A percentile compares a stretch with the other conserved stretches of the same genome.
Conservation (phyloP, 495 filamentous ascomycete genomes). For the Penicillium maclennaniae region DNA sequence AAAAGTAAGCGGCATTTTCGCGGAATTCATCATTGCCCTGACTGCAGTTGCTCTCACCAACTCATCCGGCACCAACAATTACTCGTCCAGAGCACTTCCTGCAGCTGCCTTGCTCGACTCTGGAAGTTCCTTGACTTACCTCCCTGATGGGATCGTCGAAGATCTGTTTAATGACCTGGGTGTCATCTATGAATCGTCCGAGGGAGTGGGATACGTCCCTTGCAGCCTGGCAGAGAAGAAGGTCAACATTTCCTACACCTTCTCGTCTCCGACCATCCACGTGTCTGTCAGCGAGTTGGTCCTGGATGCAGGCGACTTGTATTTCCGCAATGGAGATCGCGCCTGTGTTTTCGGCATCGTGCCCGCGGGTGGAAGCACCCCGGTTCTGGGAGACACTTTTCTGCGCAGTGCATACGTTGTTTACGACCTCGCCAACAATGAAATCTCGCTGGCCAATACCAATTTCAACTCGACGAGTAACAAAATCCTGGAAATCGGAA, state of each 20-base stretch:
- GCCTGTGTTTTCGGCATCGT: constrained; percentile 76
- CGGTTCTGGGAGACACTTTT: constrained; percentile 89
- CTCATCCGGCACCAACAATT: constrained; percentile 37
- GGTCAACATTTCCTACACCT: constrained; percentile 64
- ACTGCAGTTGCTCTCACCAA: constrained; percentile 56
- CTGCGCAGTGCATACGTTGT: constrained; percentile 89
- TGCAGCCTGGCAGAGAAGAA: constrained; percentile 62
- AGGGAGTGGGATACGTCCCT: constrained; percentile 60
- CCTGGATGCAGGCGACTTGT: constrained; percentile 55
- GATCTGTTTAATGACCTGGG: constrained; percentile 60
- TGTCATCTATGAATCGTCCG: constrained; percentile 55
- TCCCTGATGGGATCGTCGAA: constrained; percentile 65
- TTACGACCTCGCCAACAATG: constrained; percentile 82
- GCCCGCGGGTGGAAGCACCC: constrained; percentile 60
- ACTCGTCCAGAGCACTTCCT: constrained; percentile 51
- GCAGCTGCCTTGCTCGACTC: constrained; percentile 78
- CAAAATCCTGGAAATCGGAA: constrained; percentile 69
- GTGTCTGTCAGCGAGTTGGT: constrained; percentile 77
- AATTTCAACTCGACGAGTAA: constrained; percentile 68
- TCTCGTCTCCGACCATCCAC: constrained; percentile 61
- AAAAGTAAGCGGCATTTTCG: constrained; percentile 50
- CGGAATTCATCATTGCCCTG: constrained; percentile 80
- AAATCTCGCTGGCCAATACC: constrained; percentile 83
- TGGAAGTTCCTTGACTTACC: constrained; percentile 85
- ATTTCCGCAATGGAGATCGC: constrained; percentile 56